Evolutionary conservation across 2,329 filamentous ascomycete species (phyloP).

Genomic region (Exophiala lecanii-corni): DNA sequence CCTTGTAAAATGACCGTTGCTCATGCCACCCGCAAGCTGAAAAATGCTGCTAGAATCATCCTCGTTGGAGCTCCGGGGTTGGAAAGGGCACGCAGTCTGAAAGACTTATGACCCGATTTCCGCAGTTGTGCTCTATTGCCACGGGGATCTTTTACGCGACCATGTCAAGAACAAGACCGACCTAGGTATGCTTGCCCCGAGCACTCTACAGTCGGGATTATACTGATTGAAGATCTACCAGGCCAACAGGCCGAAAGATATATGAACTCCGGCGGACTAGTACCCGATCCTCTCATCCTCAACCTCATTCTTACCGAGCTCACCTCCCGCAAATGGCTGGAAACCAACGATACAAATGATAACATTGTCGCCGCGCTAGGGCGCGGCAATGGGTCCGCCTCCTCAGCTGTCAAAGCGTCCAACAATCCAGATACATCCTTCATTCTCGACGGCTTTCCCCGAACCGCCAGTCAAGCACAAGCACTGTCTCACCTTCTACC

Average conservation of each 20-base stretch:
- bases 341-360: conserved; percentile 35
- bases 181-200: conserved; percentile 61
- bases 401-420: conserved; percentile 32
- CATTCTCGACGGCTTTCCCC: conserved; percentile 92
- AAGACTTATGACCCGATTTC: conserved; percentile 78
- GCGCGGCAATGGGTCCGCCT: conserved; percentile 40
- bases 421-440: conserved; percentile 79
- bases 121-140: conserved; percentile 84
- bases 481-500: conserved; percentile 76
- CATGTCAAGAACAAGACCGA: conserved; percentile 88
- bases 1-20: conserved; percentile 20
- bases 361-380: conserved; percentile 32
- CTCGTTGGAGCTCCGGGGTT: conserved; percentile 90
- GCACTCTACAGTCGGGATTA: no score
- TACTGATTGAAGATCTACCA: conserved; percentile 37
- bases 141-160: conserved; percentile 88
- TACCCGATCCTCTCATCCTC: conserved; percentile 86
- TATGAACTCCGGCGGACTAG: conserved; percentile 84
- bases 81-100: conserved; percentile 96
- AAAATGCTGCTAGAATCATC: conserved; percentile 83
- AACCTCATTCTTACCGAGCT: conserved; percentile 90
- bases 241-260: conserved; percentile 85
- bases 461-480: conserved; percentile 73
- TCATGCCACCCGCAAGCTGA: conserved; percentile 51
- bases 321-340: conserved; percentile 76